Evolutionary conservation across 129 eudicot genomes (phyloP).

Genomic region (Artemisia argyi): DNA sequence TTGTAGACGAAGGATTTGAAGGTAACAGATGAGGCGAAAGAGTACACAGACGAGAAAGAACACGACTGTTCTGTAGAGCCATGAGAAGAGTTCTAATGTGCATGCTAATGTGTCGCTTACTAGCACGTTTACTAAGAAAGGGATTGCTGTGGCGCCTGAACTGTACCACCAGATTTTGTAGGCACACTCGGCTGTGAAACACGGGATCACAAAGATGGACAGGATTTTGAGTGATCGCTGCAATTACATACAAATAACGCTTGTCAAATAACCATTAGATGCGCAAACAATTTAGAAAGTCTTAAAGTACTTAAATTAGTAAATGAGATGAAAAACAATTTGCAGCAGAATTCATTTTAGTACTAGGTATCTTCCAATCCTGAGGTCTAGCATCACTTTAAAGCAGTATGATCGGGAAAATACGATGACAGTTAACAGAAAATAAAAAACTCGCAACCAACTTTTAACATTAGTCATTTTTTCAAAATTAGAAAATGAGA

Average conservation of each 20-base stretch:
- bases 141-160: slow-evolving; percentile 77
- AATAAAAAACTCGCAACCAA: slow-evolving; percentile 2
- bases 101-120: slow-evolving; percentile 80
- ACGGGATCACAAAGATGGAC: slow-evolving; percentile 68
- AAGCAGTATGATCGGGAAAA: background rate
- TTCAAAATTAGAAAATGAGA: too few species aligned
- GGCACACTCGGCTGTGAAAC: slow-evolving; percentile 76
- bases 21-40: slow-evolving; percentile 85
- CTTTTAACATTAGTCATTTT: background rate
- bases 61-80: slow-evolving; percentile 80
- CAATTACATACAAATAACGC: slow-evolving; percentile 9
- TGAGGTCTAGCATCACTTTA: background rate
- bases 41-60: slow-evolving; percentile 82
- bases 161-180: slow-evolving; percentile 94
- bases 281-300: background rate
- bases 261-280: background rate
- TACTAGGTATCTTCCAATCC: too few species aligned
- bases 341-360: too few species aligned
- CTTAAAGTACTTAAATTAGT: too few species aligned
- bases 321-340: too few species aligned
- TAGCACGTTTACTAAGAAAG: slow-evolving; percentile 65
- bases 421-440: background rate
- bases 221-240: slow-evolving; percentile 81
- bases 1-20: slow-evolving; percentile 80
- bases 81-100: slow-evolving; percentile 63